Conservation (phyloP, 2,329 filamentous ascomycete genomes). For the Penicillium sp. region DNA sequence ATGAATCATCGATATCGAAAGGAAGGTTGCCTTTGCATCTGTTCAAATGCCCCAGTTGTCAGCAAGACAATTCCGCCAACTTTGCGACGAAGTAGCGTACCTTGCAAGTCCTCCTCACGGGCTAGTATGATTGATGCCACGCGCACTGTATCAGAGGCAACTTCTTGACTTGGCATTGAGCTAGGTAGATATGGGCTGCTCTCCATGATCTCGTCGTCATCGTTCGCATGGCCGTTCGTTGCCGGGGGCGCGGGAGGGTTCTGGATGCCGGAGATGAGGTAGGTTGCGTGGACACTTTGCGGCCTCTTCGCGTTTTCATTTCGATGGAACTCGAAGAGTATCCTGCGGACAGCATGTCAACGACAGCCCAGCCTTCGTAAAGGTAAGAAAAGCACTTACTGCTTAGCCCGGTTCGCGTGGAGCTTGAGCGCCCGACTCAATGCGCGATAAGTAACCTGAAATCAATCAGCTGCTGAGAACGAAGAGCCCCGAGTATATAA, state of each 20-base stretch:
- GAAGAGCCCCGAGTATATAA: not conserved
- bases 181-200: constrained; percentile 68
- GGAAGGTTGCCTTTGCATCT: constrained; percentile 70
- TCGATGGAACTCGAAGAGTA: constrained; percentile 82
- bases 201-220: constrained; percentile 64
- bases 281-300: constrained; percentile 84
- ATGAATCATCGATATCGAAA: constrained; percentile 75
- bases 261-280: constrained; percentile 75
- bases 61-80: not conserved
- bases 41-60: constrained; percentile 1
- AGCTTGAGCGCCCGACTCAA: constrained; percentile 81
- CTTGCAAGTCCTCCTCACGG: constrained; percentile 70
- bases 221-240: constrained; percentile 55
- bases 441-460: constrained; percentile 80
- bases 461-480: not conserved
- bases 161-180: constrained; percentile 61
- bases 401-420: constrained; percentile 84
- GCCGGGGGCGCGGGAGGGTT: constrained; percentile 37
- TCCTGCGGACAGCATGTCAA: constrained; percentile 53
- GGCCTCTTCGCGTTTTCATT: constrained; percentile 74
- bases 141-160: constrained; percentile 52
- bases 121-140: constrained; percentile 66
- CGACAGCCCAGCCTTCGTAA: not conserved
- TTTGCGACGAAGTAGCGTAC: constrained; percentile 42
- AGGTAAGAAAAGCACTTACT: constrained; percentile 58